phyloP scores from a whole-genome alignment of 768 basidiomycete genomes.

The Lepiota subincarnata region DNA sequence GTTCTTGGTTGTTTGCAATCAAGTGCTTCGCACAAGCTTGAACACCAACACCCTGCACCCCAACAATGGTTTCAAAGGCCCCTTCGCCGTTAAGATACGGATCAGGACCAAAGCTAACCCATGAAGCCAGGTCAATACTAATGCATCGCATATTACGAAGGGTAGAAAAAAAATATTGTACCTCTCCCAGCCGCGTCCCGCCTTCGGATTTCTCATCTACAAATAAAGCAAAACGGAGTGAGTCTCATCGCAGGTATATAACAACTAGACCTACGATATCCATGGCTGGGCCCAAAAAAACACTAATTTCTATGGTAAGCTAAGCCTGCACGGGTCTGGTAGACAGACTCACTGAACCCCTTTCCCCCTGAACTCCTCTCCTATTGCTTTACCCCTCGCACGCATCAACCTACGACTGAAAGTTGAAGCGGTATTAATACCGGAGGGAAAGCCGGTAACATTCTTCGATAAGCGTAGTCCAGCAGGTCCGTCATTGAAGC shows the following conservation, averaged over 20 bases:
- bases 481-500: constrained; percentile 47
- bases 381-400: constrained; percentile 57
- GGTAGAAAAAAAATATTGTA: constrained; percentile 11
- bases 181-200: constrained; percentile 48
- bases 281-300: constrained; percentile 49
- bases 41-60: constrained; percentile 58
- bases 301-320: constrained; percentile 22
- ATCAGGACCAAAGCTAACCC: constrained; percentile 50
- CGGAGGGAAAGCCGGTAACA: constrained; percentile 54
- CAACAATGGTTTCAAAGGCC: constrained; percentile 53
- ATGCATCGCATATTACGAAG: background rate
- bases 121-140: background rate
- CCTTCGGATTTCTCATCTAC: constrained; percentile 51
- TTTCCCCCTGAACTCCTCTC: constrained; percentile 64
- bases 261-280: constrained; percentile 40
- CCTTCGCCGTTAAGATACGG: constrained; percentile 63
- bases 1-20: constrained; percentile 47
- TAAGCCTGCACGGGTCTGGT: background rate
- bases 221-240: background rate
- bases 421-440: constrained; percentile 47
- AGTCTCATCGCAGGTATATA: background rate
- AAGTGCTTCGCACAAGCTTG: constrained; percentile 57
- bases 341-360: constrained; percentile 44
- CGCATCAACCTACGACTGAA: constrained; percentile 63
- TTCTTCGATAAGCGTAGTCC: constrained; percentile 38